A percentile compares a stretch with the other conserved stretches of the same genome.
These are phyloP conservation scores for Cystofilobasidium ferigula DNA, from an alignment of 768 basidiomycete species.

Conservation along the genomic window DNA sequence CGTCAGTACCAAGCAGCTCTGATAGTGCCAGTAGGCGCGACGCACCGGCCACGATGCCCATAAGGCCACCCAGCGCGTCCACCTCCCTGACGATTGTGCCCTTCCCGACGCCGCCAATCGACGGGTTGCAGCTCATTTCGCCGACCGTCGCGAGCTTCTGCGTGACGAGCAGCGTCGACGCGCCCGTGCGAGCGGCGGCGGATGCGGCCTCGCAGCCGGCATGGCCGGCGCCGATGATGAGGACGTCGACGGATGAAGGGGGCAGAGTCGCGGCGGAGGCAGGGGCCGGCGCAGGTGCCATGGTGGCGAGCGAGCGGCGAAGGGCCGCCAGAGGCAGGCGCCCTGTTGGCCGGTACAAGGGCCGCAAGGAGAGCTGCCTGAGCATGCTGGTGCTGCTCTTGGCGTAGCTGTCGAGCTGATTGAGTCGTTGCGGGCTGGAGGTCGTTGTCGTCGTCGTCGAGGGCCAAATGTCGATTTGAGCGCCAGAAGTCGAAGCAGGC, in stretches of 20 bases:
- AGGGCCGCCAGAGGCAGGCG: no score
- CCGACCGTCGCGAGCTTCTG: slow-evolving; percentile 73
- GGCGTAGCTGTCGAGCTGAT: no score
- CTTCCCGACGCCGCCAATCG: slow-evolving; percentile 83
- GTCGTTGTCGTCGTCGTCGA: no score
- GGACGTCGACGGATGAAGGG: slow-evolving; percentile 11
- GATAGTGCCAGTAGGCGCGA: neutral
- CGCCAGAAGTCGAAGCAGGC: no score
- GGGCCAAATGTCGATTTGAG: no score
- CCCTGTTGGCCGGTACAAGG: no score
- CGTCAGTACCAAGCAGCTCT: neutral
- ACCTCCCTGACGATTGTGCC: slow-evolving; percentile 83
- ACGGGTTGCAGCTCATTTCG: slow-evolving; percentile 79
- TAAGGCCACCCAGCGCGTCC: slow-evolving; percentile 78
- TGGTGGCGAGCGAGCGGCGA: neutral
- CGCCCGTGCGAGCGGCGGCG: slow-evolving; percentile 71
- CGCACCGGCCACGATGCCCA: slow-evolving; percentile 69
- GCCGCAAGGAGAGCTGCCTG: no score
- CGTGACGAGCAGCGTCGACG: slow-evolving; percentile 67
- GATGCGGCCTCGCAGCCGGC: slow-evolving; percentile 87
- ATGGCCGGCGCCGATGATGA: slow-evolving; percentile 83
- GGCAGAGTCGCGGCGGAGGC: neutral
- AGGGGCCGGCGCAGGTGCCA: neutral
- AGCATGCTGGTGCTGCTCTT: no score
- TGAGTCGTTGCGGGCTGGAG: no score